Percentiles rank a stretch among this genome's conserved stretches.
These are phyloP conservation scores for Mayamaea pseudoterrestris DNA, from an alignment of 108 stramenopile species.

Conservation along the genomic window DNA sequence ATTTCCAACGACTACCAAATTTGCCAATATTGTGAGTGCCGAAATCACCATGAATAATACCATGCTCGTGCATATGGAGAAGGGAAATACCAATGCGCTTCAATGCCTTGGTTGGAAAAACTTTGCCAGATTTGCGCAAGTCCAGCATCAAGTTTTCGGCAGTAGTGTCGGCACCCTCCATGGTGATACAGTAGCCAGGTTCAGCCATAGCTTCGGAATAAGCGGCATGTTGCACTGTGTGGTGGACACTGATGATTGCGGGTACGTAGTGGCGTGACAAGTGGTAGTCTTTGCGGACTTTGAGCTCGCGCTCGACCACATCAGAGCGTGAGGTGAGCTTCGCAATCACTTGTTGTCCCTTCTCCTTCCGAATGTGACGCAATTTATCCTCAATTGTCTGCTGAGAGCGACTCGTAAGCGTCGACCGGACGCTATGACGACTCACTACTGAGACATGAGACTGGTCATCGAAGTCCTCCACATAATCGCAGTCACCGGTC, in stretches of 20 bases:
- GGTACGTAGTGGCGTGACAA: conserved; percentile 83
- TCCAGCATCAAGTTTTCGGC: conserved; percentile 85
- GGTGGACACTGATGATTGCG: conserved; percentile 83
- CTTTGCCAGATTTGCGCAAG: conserved; percentile 59
- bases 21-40: conserved; percentile 85
- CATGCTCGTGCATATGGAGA: conserved; percentile 81
- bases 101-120: conserved; percentile 67
- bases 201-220: conserved; percentile 85
- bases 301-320: conserved; percentile 76
- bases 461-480: conserved; percentile 81
- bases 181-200: conserved; percentile 83
- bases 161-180: conserved; percentile 86
- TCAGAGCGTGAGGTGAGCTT: conserved; percentile 77
- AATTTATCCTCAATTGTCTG: conserved; percentile 68
- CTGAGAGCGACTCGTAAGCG: conserved; percentile 50
- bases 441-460: conserved; percentile 64
- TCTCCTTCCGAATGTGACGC: conserved; percentile 64
- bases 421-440: conserved; percentile 52
- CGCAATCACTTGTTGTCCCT: conserved; percentile 82
- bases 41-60: conserved; percentile 79
- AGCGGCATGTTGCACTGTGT: conserved; percentile 84
- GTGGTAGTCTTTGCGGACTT: conserved; percentile 74
- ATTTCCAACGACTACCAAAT: conserved; percentile 76
- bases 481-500: conserved; percentile 40
- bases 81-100: conserved; percentile 77